Conservation (phyloP, 1,284 basidiomycete species). For the Clitocybe nebularis region DNA sequence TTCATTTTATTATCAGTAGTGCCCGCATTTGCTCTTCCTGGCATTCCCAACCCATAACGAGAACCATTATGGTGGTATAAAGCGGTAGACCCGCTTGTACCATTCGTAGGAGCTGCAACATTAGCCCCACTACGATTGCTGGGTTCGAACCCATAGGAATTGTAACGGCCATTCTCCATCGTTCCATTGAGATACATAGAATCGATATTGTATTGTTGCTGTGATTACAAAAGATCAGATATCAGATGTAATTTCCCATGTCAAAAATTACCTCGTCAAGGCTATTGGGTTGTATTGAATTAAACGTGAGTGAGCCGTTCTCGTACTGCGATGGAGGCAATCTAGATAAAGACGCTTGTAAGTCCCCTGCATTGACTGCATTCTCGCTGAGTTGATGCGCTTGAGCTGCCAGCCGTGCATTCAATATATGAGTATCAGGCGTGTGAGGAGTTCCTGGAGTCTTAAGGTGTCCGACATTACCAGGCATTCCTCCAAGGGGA, state of each 20-base stretch:
- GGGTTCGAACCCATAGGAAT: slow-evolving; percentile 62
- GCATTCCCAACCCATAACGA: slow-evolving; percentile 67
- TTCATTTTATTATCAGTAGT: slow-evolving; percentile 73
- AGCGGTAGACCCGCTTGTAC: slow-evolving; percentile 70
- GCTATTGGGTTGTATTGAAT: slow-evolving; percentile 42
- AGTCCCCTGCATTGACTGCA: slow-evolving; percentile 45
- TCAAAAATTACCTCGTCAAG: slow-evolving; percentile 50
- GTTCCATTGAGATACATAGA: slow-evolving; percentile 53
- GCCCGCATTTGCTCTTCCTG: slow-evolving; percentile 44
- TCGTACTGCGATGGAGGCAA: slow-evolving; percentile 60
- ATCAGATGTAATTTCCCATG: slow-evolving; percentile 9
- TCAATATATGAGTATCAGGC: slow-evolving; percentile 54
- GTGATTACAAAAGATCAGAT: slow-evolving; percentile 6
- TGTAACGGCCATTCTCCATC: slow-evolving; percentile 53
- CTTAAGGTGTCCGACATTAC: slow-evolving; percentile 52
- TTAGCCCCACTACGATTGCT: slow-evolving; percentile 32
- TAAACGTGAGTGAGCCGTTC: slow-evolving; percentile 45
- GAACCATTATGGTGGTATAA: slow-evolving; percentile 77
- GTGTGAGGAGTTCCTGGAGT: slow-evolving; percentile 66
- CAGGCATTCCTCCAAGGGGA: slow-evolving; percentile 55
- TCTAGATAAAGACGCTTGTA: slow-evolving; percentile 69
- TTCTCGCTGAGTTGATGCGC: slow-evolving; percentile 46
- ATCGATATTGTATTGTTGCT: slow-evolving; percentile 55
- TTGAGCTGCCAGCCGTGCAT: slow-evolving; percentile 56
- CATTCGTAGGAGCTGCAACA: slow-evolving; percentile 27